Conservation (phyloP, 2,329 filamentous ascomycete species). For the Fusarium citri region DNA sequence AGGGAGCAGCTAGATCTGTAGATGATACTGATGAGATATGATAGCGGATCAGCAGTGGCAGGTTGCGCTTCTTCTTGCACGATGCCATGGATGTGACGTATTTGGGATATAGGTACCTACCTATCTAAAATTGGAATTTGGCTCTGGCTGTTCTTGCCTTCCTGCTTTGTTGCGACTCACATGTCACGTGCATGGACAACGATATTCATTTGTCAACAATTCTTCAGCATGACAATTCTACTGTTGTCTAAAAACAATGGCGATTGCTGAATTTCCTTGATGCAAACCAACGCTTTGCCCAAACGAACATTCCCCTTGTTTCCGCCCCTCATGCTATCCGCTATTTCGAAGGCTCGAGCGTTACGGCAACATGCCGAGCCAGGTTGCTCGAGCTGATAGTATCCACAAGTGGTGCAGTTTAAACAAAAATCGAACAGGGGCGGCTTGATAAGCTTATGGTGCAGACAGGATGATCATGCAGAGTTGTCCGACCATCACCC, state of each 20-base stretch:
- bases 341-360: constrained; percentile 23
- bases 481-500: constrained; percentile 14
- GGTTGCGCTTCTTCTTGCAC: neutral
- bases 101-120: neutral
- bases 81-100: neutral
- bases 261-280: neutral
- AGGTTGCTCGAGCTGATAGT: constrained; percentile 3
- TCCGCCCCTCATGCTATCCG: constrained; percentile 5
- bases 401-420: constrained; percentile 11
- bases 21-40: neutral
- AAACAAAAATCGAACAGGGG: constrained; percentile 10
- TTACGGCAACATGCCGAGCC: constrained; percentile 12
- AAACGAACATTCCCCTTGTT: constrained; percentile 2
- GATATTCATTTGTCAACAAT: neutral
- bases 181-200: neutral
- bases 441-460: constrained; percentile 27
- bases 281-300: neutral
- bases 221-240: neutral
- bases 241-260: neutral
- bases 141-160: neutral
- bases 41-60: neutral
- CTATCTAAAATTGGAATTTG: neutral
- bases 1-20: neutral
- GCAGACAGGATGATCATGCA: constrained; percentile 20
- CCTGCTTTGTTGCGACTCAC: neutral